Base-by-base conservation (phyloP, 495 filamentous ascomycete species). In the Aspergillus cavernicola region DNA sequence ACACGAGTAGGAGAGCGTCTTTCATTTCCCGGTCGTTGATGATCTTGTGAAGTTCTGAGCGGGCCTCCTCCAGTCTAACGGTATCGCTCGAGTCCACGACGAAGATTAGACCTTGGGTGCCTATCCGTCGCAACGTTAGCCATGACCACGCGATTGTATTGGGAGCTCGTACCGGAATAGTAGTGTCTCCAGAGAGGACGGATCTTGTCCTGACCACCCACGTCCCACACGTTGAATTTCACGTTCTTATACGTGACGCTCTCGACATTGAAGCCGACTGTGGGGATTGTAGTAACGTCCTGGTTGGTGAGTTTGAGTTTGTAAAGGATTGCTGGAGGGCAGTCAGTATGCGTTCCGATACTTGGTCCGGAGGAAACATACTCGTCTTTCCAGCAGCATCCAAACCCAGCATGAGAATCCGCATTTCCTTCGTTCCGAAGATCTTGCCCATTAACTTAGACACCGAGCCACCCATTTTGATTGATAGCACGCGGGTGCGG, bases 181-280 rank as follows among this genome's bases (percentile, higher is more conserved):
- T 98, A 98, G 75, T 98, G 93, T 73, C 93, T 84, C 93, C 93
- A 98, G 39, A 98, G 74, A 40, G 93, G 93, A 44, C 93, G 82
- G 61, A 98, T 98, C 84, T 97, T 97, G 82, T 98, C 93, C 79
- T 98, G 93, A 61, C 93, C 93, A 69, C 93, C 93, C 28, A 98
- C 93, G 77, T 98, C 93, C 93, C 93, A 98, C 51, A 98, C 91
- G 62, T 96, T 97, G 80, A 98, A 98, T 70, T 97, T 96, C 68
- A 96, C 90, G 66, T 98, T 98, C 79, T 96, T 96, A 75, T 96
- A 95, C 45, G 90, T 95, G 52, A 98, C 90, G n/a, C 89, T 95
- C 77, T 98, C 93, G 66, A 98, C 93, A 76, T 98, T 98, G 79
- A 98, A 98, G 50, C 93, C 95, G 62, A 97, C 93, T 26, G 93